Base-by-base conservation (phyloP, 2,329 filamentous ascomycete species). In the Neofusicoccum parvum region DNA sequence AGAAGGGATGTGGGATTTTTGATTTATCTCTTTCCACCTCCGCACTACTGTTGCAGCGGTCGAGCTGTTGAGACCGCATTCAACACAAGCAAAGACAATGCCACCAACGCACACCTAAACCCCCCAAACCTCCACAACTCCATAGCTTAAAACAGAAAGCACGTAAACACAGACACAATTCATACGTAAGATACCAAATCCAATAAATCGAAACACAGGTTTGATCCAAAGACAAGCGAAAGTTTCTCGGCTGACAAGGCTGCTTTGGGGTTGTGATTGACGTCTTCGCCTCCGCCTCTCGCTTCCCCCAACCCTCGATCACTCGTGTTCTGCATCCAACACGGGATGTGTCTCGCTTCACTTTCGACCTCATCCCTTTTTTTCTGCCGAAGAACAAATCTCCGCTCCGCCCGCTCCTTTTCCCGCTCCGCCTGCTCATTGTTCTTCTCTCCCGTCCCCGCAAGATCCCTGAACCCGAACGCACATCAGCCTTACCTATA, bases 181-280 rank as follows among this genome's bases (percentile, higher is more conserved):
- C 41, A 48, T 48, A 60, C 56, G 32, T 46, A 37, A 46, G 56
- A 60, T 48, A 60, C 56, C 56, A 60, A 60, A 60, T 60, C 27
- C 56, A 48, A 48, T 48, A 60, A 48, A 60, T 60, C 48, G 56
- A 48, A 60, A 45, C 41, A 10, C 17, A 10, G n/a, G 15, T n/a
- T 37, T 11, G 50, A 43, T 15, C 51, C 53, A 15, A 46, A 39
- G 23, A 14, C 14, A n/a, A 36, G 23, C 27, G 14, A 48, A 60
- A 60, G 56, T 41, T 48, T 60, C 56, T 60, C 43, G 56, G 56
- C 10, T 46, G 27, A 12, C 11, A 23, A 2, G 27, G 14, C 43
- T 48, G 27, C 17, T 37, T 48, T 37, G 27, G 56, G 56, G 10
- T 48, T 34, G 15, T 20, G 54, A 46, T 59, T 59, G 39, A 46